A percentile compares a stretch with the other conserved stretches of the same genome.
phyloP scores from a whole-genome alignment of 352 stramenopile genomes.

The Phytophthora quininea region DNA sequence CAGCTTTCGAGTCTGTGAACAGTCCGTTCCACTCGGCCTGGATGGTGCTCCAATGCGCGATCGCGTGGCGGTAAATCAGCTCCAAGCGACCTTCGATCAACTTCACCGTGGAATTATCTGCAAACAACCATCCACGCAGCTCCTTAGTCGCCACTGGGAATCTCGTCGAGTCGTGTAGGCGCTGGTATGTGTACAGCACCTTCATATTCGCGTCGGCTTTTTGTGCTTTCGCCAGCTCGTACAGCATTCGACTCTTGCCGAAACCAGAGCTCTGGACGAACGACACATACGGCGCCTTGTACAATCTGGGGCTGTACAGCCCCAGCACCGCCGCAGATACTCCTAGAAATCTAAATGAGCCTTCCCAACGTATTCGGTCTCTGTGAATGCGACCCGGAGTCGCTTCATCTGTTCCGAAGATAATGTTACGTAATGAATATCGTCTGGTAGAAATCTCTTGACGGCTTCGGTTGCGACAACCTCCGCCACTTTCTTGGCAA shows the following conservation, averaged over 20 bases:
- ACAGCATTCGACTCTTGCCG: constrained; percentile 17
- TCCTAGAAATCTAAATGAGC: constrained; percentile 3
- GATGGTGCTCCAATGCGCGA: neutral
- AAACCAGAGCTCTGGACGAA: constrained; percentile 21
- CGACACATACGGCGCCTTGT: constrained; percentile 12
- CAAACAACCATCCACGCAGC: constrained; percentile 19
- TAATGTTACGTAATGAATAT: too few relatives aligned
- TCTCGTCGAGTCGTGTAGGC: constrained; percentile 10
- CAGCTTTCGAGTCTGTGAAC: constrained; percentile 1
- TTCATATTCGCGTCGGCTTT: neutral
- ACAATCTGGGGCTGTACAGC: neutral
- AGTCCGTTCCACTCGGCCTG: constrained; percentile 5
- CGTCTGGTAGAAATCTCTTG: neutral
- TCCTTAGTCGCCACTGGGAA: constrained; percentile 2
- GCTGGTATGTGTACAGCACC: constrained; percentile 19
- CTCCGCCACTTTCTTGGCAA: neutral
- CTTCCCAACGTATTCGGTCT: constrained; percentile 11
- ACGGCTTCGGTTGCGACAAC: neutral
- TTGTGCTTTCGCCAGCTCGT: constrained; percentile 10
- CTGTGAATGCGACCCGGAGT: constrained; percentile 9
- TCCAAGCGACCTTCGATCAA: neutral
- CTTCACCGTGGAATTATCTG: neutral
- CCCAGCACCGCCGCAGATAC: constrained; percentile 18
- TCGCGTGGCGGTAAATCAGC: constrained; percentile 1
- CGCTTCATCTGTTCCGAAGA: too few relatives aligned